A percentile compares a stretch with the other conserved stretches of the same genome.
Evolutionary conservation across 1,284 basidiomycete species (phyloP).

Genomic region (Rhodotorula sp.): DNA sequence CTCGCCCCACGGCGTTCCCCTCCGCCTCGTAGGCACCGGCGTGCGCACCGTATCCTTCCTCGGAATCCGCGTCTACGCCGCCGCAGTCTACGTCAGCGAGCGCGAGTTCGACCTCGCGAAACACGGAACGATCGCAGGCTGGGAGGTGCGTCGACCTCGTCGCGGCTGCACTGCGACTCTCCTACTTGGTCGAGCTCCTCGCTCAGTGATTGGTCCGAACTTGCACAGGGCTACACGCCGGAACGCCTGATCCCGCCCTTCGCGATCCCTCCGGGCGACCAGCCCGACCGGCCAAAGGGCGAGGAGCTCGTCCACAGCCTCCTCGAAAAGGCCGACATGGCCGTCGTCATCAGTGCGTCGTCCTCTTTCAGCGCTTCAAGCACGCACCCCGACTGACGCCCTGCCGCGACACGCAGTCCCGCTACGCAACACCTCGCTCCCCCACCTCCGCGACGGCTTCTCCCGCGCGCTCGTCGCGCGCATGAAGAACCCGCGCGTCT

Average conservation of each 20-base stretch:
- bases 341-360: slow-evolving; percentile 36
- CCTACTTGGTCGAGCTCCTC: neutral
- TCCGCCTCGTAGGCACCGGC: slow-evolving; percentile 74
- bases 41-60: slow-evolving; percentile 81
- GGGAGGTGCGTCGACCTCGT: slow-evolving; percentile 14
- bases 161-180: neutral
- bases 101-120: slow-evolving; percentile 25
- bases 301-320: slow-evolving; percentile 31
- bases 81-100: slow-evolving; percentile 80
- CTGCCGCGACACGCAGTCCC: slow-evolving; percentile 61
- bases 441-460: slow-evolving; percentile 82
- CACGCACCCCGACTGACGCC: neutral
- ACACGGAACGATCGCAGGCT: slow-evolving; percentile 14
- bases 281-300: slow-evolving; percentile 7
- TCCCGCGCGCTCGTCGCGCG: slow-evolving; percentile 71
- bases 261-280: neutral
- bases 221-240: slow-evolving; percentile 21
- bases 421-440: slow-evolving; percentile 73
- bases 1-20: slow-evolving; percentile 46
- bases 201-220: no score
- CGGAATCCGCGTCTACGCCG: slow-evolving; percentile 77
- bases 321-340: slow-evolving; percentile 34
- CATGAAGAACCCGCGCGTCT: slow-evolving; percentile 56
- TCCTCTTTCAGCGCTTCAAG: fast-evolving
- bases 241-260: slow-evolving; percentile 23